A percentile compares a stretch with the other conserved stretches of the same genome.
Evolutionary conservation across 768 basidiomycete species (phyloP).

Genomic region (Leucocoprinus birnbaumii): DNA sequence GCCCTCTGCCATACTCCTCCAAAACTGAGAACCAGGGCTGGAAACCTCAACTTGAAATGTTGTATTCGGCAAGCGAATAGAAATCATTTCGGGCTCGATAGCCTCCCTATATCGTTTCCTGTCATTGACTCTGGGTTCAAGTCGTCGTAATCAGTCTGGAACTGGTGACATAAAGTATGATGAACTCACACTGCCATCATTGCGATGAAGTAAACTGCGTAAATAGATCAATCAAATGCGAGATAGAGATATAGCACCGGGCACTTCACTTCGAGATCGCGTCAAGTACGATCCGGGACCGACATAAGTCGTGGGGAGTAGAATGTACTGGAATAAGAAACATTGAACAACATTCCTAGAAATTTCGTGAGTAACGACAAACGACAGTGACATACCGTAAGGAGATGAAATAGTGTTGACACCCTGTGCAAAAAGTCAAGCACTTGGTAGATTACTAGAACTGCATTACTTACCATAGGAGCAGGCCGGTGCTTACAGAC

Average conservation of each 20-base stretch:
- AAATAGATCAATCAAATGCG: neutral
- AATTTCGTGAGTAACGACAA: neutral
- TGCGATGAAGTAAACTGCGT: neutral
- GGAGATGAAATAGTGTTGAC: conserved; percentile 1
- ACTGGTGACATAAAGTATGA: neutral
- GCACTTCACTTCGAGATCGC: neutral
- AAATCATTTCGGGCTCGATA: neutral
- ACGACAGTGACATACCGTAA: neutral
- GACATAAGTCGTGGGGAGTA: neutral
- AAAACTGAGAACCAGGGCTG: neutral
- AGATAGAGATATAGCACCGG: neutral
- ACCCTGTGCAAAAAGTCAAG: neutral
- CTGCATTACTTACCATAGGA: conserved; percentile 5
- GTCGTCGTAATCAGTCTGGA: neutral
- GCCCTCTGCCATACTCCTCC: neutral
- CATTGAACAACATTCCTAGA: neutral
- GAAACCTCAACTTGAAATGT: neutral
- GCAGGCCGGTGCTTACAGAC: neutral
- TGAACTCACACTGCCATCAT: neutral
- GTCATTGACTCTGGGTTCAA: neutral
- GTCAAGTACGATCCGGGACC: neutral
- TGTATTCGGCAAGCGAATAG: neutral
- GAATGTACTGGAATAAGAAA: neutral
- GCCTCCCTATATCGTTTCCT: neutral
- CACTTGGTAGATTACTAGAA: neutral